Evolutionary conservation across 495 filamentous ascomycete species (phyloP).

Genomic region (Opeltia flavorubescens): DNA sequence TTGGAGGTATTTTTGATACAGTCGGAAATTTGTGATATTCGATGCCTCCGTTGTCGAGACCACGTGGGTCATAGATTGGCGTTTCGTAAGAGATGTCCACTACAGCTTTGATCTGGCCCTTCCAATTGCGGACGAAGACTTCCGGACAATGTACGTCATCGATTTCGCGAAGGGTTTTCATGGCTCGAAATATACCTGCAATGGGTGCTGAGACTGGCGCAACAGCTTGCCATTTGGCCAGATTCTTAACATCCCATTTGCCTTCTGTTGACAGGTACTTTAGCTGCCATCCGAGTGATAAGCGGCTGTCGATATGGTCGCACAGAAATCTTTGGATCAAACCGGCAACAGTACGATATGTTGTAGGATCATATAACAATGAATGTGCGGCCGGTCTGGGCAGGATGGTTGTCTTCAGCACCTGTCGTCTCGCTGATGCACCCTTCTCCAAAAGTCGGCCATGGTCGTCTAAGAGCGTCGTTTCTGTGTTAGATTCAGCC

Average conservation of each 20-base stretch:
- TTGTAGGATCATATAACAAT: conserved; percentile 65
- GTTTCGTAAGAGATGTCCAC: conserved; percentile 81
- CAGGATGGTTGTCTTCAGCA: conserved; percentile 57
- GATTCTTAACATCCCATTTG: conserved; percentile 97
- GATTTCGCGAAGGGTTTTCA: conserved; percentile 79
- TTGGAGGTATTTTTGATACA: conserved; percentile 81
- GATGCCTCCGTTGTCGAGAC: conserved; percentile 56
- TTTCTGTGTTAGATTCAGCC: not conserved
- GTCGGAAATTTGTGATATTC: conserved; percentile 81
- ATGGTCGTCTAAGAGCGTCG: conserved; percentile 5
- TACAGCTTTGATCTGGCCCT: conserved; percentile 51
- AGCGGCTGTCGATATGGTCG: conserved; percentile 56
- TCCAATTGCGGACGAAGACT: conserved; percentile 56
- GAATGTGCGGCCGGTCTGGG: conserved; percentile 72
- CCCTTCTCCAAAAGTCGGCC: not conserved
- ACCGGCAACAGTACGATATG: conserved; percentile 61
- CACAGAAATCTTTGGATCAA: conserved; percentile 72
- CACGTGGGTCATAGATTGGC: conserved; percentile 71
- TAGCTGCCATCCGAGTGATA: conserved; percentile 80
- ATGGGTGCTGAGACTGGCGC: conserved; percentile 66
- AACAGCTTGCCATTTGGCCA: conserved; percentile 77
- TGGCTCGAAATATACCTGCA: conserved; percentile 57
- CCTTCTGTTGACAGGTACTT: conserved; percentile 72
- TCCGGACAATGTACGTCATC: conserved; percentile 72
- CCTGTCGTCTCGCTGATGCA: conserved; percentile 21